Conservation (phyloP, 2,329 filamentous ascomycete genomes). For the Beauveria sp. region DNA sequence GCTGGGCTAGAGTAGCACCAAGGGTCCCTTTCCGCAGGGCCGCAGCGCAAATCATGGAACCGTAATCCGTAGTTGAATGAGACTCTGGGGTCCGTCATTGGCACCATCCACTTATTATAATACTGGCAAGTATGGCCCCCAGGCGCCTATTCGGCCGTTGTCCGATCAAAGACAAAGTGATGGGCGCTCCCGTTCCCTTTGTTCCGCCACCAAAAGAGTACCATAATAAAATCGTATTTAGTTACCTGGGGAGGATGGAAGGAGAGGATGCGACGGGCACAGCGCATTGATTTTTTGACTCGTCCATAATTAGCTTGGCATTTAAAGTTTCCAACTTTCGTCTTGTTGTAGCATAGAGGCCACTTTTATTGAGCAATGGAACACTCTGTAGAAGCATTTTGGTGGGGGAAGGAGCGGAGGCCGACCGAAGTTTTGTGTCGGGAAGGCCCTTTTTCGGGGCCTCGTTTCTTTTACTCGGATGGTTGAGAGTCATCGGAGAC, state of each 20-base stretch:
- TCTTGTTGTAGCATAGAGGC: neutral
- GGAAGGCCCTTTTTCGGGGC: neutral
- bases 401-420: neutral
- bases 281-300: neutral
- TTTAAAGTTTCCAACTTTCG: neutral
- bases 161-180: neutral
- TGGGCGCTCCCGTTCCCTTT: neutral
- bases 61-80: neutral
- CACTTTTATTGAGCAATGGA: neutral
- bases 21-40: neutral
- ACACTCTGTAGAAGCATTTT: neutral
- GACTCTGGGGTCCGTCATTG: neutral
- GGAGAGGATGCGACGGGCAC: neutral
- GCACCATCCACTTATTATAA: neutral
- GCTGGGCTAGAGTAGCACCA: neutral
- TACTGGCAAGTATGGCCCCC: neutral
- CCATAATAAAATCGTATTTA: neutral
- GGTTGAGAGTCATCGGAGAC: neutral
- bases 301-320: neutral
- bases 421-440: neutral
- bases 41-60: neutral
- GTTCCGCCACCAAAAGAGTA: neutral
- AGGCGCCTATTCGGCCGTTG: neutral
- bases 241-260: neutral
- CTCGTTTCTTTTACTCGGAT: neutral